Percentiles rank a stretch among this genome's conserved stretches.
phyloP scores from a whole-genome alignment of 208 protist species.

The Acanthamoeba sp. region DNA sequence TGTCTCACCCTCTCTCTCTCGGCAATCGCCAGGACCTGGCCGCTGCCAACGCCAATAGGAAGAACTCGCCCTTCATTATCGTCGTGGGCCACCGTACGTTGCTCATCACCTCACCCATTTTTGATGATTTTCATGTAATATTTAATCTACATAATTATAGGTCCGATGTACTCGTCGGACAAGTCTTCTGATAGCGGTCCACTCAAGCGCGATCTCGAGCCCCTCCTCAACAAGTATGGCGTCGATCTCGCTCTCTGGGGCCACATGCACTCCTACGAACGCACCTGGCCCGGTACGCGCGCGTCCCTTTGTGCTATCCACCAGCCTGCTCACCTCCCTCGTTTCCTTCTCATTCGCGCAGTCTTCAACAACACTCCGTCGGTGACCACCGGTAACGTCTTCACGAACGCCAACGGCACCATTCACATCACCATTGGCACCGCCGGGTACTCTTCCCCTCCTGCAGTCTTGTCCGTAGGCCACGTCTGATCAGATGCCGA shows the following conservation, averaged over 20 bases:
- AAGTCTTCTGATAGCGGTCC: constrained; percentile 6
- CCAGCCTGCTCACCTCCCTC: too few relatives aligned
- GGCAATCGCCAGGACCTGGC: constrained; percentile 41
- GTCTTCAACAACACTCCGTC: constrained; percentile 24
- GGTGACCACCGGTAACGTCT: constrained; percentile 39
- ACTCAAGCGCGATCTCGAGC: constrained; percentile 31
- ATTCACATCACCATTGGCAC: constrained; percentile 69
- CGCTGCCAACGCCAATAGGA: constrained; percentile 44
- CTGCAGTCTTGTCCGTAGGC: background rate
- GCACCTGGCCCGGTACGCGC: constrained; percentile 34
- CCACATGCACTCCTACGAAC: constrained; percentile 71
- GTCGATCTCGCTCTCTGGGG: constrained; percentile 69
- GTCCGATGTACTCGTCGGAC: constrained; percentile 66
- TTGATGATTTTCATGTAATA: background rate
- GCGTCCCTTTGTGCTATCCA: background rate
- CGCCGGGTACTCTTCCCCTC: background rate
- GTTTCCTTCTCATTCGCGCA: background rate
- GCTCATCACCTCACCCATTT: background rate
- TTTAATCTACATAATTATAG: background rate
- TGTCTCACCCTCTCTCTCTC: background rate
- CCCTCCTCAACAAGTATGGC: constrained; percentile 47
- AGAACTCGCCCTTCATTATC: constrained; percentile 69
- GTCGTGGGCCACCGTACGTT: constrained; percentile 68
- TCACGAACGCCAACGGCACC: constrained; percentile 59
- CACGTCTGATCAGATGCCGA: background rate